Conservation (phyloP, 257 asterid genomes). For the Fraxinus pennsylvanica region DNA sequence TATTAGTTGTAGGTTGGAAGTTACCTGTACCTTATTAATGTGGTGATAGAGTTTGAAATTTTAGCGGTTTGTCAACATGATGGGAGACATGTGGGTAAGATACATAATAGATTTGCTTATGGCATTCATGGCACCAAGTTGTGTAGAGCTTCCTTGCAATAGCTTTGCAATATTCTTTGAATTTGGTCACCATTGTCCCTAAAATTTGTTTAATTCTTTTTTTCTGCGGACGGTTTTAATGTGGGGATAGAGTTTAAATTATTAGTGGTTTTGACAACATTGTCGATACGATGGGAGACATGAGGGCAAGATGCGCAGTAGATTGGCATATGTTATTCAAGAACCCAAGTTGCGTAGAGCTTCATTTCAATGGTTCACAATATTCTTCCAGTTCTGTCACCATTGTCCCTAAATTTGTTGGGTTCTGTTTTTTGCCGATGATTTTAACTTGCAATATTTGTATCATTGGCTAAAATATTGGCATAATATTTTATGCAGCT, state of each 20-base stretch:
- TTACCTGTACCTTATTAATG: background rate
- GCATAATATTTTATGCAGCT: slow-evolving; percentile 51
- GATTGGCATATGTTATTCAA: background rate
- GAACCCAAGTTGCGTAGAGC: background rate
- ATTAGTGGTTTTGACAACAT: background rate
- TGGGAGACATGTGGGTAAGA: no score
- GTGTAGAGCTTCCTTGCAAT: background rate
- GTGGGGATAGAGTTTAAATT: background rate
- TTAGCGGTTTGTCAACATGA: background rate
- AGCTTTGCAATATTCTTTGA: background rate
- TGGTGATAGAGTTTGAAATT: background rate
- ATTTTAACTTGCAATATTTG: slow-evolving; percentile 1
- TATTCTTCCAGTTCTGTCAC: slow-evolving; percentile 6
- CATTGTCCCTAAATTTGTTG: slow-evolving; percentile 3
- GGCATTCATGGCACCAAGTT: background rate
- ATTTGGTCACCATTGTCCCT: background rate
- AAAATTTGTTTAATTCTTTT: background rate
- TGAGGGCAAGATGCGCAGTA: background rate
- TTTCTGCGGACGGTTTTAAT: no score
- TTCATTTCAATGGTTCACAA: background rate
- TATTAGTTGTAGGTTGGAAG: background rate
- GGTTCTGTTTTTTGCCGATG: slow-evolving; percentile 11
- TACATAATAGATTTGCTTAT: background rate
- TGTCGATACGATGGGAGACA: background rate
- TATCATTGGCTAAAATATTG: slow-evolving; percentile 20